Evolutionary conservation across 2,329 filamentous ascomycete genomes (phyloP), one percentile per base, ranked within the genome.

Genomic region (Endocalyx cinctus): DNA sequence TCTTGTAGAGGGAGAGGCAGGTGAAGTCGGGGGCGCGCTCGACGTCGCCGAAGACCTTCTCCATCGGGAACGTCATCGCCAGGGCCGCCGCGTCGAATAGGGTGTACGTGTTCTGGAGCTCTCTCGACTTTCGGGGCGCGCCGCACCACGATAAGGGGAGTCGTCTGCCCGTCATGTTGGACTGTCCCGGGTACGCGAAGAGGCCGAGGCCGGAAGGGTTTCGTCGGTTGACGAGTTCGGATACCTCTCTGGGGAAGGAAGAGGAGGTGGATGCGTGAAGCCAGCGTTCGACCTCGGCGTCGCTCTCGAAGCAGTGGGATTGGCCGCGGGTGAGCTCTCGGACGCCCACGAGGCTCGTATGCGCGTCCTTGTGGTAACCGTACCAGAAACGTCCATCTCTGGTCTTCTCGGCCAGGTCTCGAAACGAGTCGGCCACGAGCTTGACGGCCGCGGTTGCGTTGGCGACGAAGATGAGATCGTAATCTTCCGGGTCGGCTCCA

Each of bases 361-460:
- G 77, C 3, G 71, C 64, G 44, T 80, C 77, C 36, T 67, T 65
- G 52, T 82, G 77, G 43, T 79, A 78, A 12, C 70, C 72, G 48
- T 77, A 80, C 63, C 70, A 72, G 50, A 79, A 77, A 13, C 59
- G 48, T 29, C 60, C 51, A 26, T 63, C 53, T 32, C 60, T 57
- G 10, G 59, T 69, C 44, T 62, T 68, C 53, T 63, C 67, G 3
- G 69, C 65, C 17, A 74, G 59, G 43, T 76, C 73, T 17, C 67
- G 62, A 45, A 80, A 74, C 20, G 65, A 66, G 29, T 79, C 77
- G 27, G 67, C 69, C 11, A 58, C 55, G 14, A 96, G 64, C 60
- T 96, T 97, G 50, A 95, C 82, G 6, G 81, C 89, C 4, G 89
- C 87, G 1, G 90, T 97, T 14, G 90, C 85, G 59, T 97, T 97